These are phyloP conservation scores for Carallia pectinifolia DNA, from an alignment of 345 rosid species.

Conservation along the genomic window DNA sequence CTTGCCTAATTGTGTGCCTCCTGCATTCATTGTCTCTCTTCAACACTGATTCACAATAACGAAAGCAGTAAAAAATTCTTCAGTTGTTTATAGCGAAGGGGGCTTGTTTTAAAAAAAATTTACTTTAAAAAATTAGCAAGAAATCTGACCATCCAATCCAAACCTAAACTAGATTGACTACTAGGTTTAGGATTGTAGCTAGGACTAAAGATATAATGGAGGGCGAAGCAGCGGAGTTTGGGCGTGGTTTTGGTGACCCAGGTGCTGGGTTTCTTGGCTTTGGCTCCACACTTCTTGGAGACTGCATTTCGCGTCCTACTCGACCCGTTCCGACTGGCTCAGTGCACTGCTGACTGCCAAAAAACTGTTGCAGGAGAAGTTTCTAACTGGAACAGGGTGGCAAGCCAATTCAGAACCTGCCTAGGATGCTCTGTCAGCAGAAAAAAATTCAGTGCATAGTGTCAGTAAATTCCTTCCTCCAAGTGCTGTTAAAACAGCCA, in stretches of 20 bases:
- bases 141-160: too few species aligned
- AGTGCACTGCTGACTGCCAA: slow-evolving; percentile 34
- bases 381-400: slow-evolving; percentile 19
- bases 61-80: too few species aligned
- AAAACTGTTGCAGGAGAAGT: slow-evolving; percentile 27
- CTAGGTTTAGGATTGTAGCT: too few species aligned
- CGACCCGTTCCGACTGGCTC: slow-evolving; percentile 32
- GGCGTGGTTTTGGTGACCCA: background rate
- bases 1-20: too few species aligned
- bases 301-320: slow-evolving; percentile 38
- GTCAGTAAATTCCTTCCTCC: too few species aligned
- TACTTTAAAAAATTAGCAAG: too few species aligned
- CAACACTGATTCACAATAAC: too few species aligned
- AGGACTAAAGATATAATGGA: background rate
- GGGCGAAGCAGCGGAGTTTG: slow-evolving; percentile 7
- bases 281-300: slow-evolving; percentile 15
- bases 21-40: too few species aligned
- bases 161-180: too few species aligned
- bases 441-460: background rate
- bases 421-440: slow-evolving; percentile 11
- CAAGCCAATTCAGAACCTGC: slow-evolving; percentile 36
- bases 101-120: too few species aligned
- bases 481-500: background rate
- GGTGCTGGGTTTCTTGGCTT: slow-evolving; percentile 1
- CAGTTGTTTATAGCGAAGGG: too few species aligned